Conservation (phyloP, 2,329 filamentous ascomycete species). For the Cercospora sp. region DNA sequence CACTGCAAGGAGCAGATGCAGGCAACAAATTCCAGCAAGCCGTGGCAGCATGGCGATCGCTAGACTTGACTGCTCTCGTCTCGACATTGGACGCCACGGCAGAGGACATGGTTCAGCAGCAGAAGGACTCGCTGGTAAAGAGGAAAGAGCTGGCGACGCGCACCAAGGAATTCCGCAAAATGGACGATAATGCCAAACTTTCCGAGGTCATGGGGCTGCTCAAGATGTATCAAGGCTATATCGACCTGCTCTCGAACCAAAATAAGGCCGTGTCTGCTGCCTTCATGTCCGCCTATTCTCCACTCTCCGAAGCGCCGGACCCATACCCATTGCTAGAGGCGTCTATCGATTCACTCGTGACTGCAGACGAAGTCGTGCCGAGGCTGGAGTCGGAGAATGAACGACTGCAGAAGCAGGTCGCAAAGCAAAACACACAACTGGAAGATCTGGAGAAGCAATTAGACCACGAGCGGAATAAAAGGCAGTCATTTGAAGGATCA, state of each 20-base stretch:
- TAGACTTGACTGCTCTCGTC: conserved; percentile 82
- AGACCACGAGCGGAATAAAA: conserved; percentile 72
- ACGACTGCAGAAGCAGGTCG: conserved; percentile 77
- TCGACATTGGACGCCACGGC: conserved; percentile 86
- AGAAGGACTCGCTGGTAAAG: conserved; percentile 92
- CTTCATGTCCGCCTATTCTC: conserved; percentile 89
- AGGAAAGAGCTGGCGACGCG: conserved; percentile 98
- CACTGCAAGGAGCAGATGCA: conserved; percentile 46
- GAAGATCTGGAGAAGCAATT: conserved; percentile 79
- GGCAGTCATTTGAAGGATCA: conserved; percentile 73
- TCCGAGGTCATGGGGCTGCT: conserved; percentile 84
- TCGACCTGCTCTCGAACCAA: conserved; percentile 93
- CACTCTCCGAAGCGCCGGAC: conserved; percentile 91
- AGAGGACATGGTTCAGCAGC: conserved; percentile 91
- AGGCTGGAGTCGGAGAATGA: conserved; percentile 87
- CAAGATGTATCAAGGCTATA: conserved; percentile 92
- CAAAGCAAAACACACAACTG: conserved; percentile 73
- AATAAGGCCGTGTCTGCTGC: conserved; percentile 91
- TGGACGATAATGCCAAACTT: conserved; percentile 85
- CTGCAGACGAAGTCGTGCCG: conserved; percentile 88
- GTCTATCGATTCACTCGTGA: conserved; percentile 88
- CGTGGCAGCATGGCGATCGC: conserved; percentile 91
- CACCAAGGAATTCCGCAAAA: conserved; percentile 95
- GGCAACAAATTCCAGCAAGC: conserved; percentile 96
- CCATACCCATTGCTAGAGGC: conserved; percentile 95